phyloP scores from a whole-genome alignment of 2,329 filamentous ascomycete species.

The Colletotrichum zoysiae region DNA sequence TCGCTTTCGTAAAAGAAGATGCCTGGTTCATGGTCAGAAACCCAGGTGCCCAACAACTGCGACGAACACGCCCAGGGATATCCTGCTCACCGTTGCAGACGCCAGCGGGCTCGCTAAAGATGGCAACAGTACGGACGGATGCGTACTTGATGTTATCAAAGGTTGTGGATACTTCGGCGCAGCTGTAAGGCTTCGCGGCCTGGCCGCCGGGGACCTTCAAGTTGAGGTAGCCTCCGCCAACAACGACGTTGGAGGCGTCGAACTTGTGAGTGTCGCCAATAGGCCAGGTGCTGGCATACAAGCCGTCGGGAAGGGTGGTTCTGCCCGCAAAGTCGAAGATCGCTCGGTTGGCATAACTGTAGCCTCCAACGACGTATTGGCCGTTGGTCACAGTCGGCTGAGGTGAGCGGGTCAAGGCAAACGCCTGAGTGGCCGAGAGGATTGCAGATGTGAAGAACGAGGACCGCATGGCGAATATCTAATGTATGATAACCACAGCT shows the following conservation, averaged over 20 bases:
- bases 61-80: too few species aligned
- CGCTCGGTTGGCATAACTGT: conserved; percentile 45
- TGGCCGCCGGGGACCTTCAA: conserved; percentile 48
- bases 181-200: conserved; percentile 44
- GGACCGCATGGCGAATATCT: conserved; percentile 9
- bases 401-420: conserved; percentile 24
- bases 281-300: conserved; percentile 45
- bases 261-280: conserved; percentile 38
- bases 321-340: conserved; percentile 44
- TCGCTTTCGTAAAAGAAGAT: conserved; percentile 49
- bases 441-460: conserved; percentile 12
- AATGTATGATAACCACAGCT: not conserved
- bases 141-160: conserved; percentile 48
- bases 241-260: conserved; percentile 41
- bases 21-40: conserved; percentile 40
- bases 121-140: conserved; percentile 48
- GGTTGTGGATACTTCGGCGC: conserved; percentile 45
- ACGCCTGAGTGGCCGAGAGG: not conserved
- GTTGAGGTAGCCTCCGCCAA: conserved; percentile 48
- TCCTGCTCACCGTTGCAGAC: conserved; percentile 48
- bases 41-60: too few species aligned
- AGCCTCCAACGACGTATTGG: conserved; percentile 45
- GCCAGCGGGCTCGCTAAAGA: conserved; percentile 47
- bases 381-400: conserved; percentile 33
- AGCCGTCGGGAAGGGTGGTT: conserved; percentile 44